Conservation (phyloP, 176 grass and related monocot genomes). For the Phragmites australis region DNA sequence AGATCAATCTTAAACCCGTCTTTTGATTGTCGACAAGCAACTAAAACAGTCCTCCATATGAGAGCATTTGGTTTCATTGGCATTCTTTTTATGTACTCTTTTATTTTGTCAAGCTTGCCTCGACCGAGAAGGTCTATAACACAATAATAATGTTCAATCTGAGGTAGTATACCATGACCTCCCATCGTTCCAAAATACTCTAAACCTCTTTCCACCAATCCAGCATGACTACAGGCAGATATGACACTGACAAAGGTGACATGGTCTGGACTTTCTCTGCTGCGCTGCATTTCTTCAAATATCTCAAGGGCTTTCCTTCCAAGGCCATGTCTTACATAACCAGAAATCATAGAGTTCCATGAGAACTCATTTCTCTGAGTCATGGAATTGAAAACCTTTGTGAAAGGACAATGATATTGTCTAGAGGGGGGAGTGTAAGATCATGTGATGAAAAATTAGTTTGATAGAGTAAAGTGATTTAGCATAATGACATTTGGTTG, state of each 20-base stretch:
- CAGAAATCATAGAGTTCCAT: constrained; percentile 94
- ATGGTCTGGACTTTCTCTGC: constrained; percentile 53
- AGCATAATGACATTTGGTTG: too few species aligned
- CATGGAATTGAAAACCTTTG: constrained; percentile 71
- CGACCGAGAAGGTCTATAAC: constrained; percentile 77
- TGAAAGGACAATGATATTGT: too few species aligned
- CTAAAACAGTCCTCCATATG: constrained; percentile 86
- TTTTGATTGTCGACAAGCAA: constrained; percentile 70
- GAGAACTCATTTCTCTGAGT: constrained; percentile 68
- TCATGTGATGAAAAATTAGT: too few species aligned
- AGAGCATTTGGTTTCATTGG: constrained; percentile 69
- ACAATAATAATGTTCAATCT: constrained; percentile 81
- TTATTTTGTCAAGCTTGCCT: constrained; percentile 64
- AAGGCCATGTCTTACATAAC: constrained; percentile 73
- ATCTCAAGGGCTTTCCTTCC: constrained; percentile 66
- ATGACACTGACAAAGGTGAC: constrained; percentile 73
- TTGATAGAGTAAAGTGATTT: too few species aligned
- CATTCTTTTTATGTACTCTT: constrained; percentile 75
- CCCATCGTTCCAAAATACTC: constrained; percentile 68
- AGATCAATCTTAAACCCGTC: constrained; percentile 51
- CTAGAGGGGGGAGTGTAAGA: too few species aligned
- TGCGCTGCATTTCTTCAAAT: constrained; percentile 69
- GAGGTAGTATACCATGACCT: constrained; percentile 51
- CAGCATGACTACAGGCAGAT: constrained; percentile 89
- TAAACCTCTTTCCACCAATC: constrained; percentile 74